Evolutionary conservation across 108 stramenopile genomes (phyloP), one percentile per base, ranked within the genome.

Genomic region (Seminavis robusta): DNA sequence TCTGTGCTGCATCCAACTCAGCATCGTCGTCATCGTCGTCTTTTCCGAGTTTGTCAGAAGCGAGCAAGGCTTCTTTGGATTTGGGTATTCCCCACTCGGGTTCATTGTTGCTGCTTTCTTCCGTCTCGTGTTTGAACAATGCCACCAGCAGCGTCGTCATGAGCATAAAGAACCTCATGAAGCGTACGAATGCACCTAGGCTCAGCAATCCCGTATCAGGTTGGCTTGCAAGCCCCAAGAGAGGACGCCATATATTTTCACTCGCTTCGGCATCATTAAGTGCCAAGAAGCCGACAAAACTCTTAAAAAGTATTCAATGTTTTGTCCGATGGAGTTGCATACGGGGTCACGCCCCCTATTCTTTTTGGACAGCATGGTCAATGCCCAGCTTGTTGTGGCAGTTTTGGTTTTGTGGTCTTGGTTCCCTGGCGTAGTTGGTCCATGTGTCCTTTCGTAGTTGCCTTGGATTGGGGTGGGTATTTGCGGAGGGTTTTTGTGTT

Each of bases 321-420:
- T 95, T 77, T 99, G 99, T 28, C 99, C 99, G 47, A 99, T 92
- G 26, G 73, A 69, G 59, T 99, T 99, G 69, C 95, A 96, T 3
- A 95, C 77, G 0, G 96, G 94, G 36, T 97, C 97, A 21, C 75
- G 84, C 23, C 99, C 98, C 9, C 96, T 73, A 78, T 97, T 98
- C 33, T 86, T 76, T 42, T 87, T 92, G 52, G 77, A 79, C 24
- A 99, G 70, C 98, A 99, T 97, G 8, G 99, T 99, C 52, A 99
- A 73, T 5, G 99, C 99, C 99, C 99, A 99, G 20, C 99, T n/a
- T n/a, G n/a, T n/a, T n/a, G n/a, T n/a, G n/a, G n/a, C n/a, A n/a
- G 41, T 5, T 20, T 15, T 4, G 19, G 5, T 52, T 61, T 56
- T 30, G 65, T 73, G 43, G 52, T 56, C 0, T 47, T 41, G 1